These are phyloP conservation scores for Balamuthia mandrillaris DNA, from an alignment of 208 protist species.

Conservation along the genomic window DNA sequence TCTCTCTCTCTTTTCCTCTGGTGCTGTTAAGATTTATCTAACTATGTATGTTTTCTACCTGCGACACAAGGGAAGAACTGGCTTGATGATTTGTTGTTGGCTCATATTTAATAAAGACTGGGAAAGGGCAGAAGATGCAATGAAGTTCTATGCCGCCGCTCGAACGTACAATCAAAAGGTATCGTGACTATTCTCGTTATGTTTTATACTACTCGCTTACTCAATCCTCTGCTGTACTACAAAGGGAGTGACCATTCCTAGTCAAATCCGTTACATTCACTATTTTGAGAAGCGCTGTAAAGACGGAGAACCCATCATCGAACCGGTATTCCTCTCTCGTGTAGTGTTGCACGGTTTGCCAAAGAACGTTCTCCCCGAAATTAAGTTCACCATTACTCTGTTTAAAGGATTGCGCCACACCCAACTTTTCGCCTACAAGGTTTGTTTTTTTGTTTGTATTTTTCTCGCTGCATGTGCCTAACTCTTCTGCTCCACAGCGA, in stretches of 20 bases:
- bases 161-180: conserved; percentile 2
- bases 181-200: neutral
- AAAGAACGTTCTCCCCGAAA: neutral
- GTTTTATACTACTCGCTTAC: neutral
- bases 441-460: no score
- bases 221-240: neutral
- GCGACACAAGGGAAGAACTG: neutral
- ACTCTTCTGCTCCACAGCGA: neutral
- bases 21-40: neutral
- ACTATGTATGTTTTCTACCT: no score
- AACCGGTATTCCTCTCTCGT: neutral
- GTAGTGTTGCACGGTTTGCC: neutral
- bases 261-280: neutral
- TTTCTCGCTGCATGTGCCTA: no score
- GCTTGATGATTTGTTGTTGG: conserved; percentile 7
- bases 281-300: neutral
- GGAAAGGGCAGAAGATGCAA: neutral
- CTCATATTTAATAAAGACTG: neutral
- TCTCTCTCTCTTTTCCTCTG: neutral
- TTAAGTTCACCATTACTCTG: neutral
- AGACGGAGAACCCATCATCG: neutral
- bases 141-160: neutral
- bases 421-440: no score
- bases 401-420: no score
- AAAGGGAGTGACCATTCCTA: conserved; percentile 3